Conservation (phyloP, 345 rosid species). For the Crucihimalaya himalaica region DNA sequence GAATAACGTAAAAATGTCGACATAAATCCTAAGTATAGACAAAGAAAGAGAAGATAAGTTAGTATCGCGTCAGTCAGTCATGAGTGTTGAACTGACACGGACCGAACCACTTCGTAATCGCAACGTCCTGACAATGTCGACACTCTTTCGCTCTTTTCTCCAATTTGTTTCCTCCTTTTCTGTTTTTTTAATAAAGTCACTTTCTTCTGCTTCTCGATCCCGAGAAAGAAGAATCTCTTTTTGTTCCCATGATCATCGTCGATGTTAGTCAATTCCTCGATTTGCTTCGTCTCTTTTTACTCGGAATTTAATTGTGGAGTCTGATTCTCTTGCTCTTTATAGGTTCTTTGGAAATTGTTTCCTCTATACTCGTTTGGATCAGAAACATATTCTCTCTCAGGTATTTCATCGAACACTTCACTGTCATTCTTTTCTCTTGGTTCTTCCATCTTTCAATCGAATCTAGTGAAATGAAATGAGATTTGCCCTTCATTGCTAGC, state of each 20-base stretch:
- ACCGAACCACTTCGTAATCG: background rate
- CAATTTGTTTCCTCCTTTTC: slow-evolving; percentile 16
- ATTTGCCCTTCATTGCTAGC: background rate
- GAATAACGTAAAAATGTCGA: slow-evolving; percentile 34
- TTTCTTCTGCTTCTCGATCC: slow-evolving; percentile 28
- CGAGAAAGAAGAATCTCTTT: slow-evolving; percentile 14
- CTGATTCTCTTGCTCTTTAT: background rate
- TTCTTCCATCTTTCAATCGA: no score
- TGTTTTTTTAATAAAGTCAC: background rate
- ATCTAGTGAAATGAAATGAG: background rate
- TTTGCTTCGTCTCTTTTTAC: background rate
- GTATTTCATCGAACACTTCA: slow-evolving; percentile 36
- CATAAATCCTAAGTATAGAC: slow-evolving; percentile 28
- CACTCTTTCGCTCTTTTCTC: slow-evolving; percentile 35
- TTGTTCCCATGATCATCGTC: slow-evolving; percentile 34
- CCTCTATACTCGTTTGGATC: slow-evolving; percentile 43
- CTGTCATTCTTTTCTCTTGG: background rate
- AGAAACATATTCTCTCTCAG: slow-evolving; percentile 44
- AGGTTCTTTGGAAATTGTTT: slow-evolving; percentile 49
- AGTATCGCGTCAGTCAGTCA: slow-evolving; percentile 5
- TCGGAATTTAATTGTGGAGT: background rate
- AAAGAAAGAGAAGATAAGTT: background rate
- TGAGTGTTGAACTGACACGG: slow-evolving; percentile 15
- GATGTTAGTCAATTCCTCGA: slow-evolving; percentile 21
- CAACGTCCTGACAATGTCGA: slow-evolving; percentile 37